Base-by-base conservation (phyloP, 768 basidiomycete genomes). In the Tulasnella sp. region DNA sequence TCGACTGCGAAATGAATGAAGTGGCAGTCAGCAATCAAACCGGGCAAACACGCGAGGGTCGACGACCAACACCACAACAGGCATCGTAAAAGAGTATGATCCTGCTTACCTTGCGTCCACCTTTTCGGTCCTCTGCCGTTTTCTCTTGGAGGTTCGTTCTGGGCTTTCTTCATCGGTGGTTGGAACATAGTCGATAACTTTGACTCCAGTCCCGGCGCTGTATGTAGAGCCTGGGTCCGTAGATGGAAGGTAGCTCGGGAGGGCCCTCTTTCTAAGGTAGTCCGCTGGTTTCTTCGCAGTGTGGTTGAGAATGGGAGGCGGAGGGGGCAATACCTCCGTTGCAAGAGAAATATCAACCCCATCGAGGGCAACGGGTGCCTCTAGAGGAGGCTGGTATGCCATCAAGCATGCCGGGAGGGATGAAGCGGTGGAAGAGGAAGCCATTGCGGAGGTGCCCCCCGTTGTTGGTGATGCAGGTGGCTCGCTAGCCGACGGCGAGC, bases 191-290 rank as follows among this genome's bases (percentile, higher is more conserved):
- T 80, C 79, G 58, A 50, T 72, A 2, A 72, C 79, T 75, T 80
- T 80, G 72, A 80, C 79, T 20, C 79, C 79, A 12, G 79, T 80
- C 40, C 79, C 79, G 40, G 79, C 31, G 48, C 46, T 80, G 88
- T 94, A 96, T 37, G 94, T 96, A 83, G 95, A 93, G 84, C 95
- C 94, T 82, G 95, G 95, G 89, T 96, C 95, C 84, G 92, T 91
- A 82, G 91, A 87, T 73, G 94, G 94, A 85, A 96, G 89, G 89
- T 95, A 96, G 82, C 95, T 95, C 86, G 91, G 88, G 81, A 89
- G 86, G 76, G 92, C 90, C 87, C 95, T 94, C 88, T 90, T 94
- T 42, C 75, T 75, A 28, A 76, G 46, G 50, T 76, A 80, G 40
- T 72, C 74, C 31, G 69, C 94, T 85, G 93, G 92, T 88, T 92